phyloP scores from a whole-genome alignment of 2,329 filamentous ascomycete species.

The Harringtonia aguacate region DNA sequence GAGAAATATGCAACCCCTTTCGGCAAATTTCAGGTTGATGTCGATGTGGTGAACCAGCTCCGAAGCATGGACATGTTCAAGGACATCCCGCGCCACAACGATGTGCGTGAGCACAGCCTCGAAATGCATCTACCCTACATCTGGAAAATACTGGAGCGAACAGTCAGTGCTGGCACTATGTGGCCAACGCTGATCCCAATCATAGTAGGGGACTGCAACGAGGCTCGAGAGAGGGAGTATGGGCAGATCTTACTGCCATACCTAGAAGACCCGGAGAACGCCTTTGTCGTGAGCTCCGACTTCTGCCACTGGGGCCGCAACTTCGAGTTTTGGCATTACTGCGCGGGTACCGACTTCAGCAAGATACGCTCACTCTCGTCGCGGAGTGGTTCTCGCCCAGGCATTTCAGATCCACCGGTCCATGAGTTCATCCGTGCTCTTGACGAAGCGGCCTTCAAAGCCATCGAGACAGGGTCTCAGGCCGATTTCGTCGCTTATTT shows the following conservation, averaged over 20 bases:
- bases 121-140: conserved; percentile 97
- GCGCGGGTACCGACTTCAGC: conserved; percentile 32
- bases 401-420: conserved; percentile 42
- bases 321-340: conserved; percentile 78
- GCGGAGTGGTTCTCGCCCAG: conserved; percentile 16
- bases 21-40: conserved; percentile 58
- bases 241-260: conserved; percentile 69
- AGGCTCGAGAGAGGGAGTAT: conserved; percentile 53
- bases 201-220: conserved; percentile 66
- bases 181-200: conserved; percentile 77
- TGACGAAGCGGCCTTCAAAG: conserved; percentile 74
- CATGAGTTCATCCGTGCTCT: conserved; percentile 76
- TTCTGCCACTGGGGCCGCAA: conserved; percentile 92
- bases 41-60: conserved; percentile 38
- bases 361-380: conserved; percentile 26
- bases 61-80: conserved; percentile 42
- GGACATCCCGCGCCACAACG: conserved; percentile 53
- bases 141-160: conserved; percentile 58
- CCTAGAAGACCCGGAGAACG: conserved; percentile 61
- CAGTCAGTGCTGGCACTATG: conserved; percentile 26
- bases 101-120: conserved; percentile 81
- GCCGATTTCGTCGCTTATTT: conserved; percentile 59
- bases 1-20: conserved; percentile 63
- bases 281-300: conserved; percentile 86
- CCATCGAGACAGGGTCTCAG: conserved; percentile 68